Base-by-base conservation (phyloP, 805 yeast species). In the Candida taoyuanica region DNA sequence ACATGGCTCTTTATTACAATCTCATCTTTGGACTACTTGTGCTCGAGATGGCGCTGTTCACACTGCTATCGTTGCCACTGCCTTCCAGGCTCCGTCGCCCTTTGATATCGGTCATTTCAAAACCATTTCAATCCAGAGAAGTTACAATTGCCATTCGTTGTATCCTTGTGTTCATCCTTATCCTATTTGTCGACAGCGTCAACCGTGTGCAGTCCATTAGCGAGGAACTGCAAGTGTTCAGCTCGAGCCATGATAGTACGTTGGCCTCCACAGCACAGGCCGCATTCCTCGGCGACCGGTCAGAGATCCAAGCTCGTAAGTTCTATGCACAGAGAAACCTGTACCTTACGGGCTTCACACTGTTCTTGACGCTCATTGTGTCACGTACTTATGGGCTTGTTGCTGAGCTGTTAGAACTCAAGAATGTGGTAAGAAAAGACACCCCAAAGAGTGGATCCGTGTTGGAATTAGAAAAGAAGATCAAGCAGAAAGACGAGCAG, bases 301-400 rank as follows among this genome's bases (percentile, higher is more conserved):
- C 87, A 16, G 98, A 93, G 56, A 71, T 85, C 39, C 88, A 84
- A 62, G 93, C 96, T 17, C 77, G 96, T 63, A 76, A 88, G 56
- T 93, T 93, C 64, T 89, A 89, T 58, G 87, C 97, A 16, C 98
- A 93, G 67, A 79, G 99, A 67, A 93, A 93, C 70, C 78, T 88
- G 81, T 93, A 93, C 55, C 71, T 93, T 35, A 87, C 96, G 50
- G 99, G 99, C 1, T 87, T 89, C 64, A 88, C 98, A 2, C 73
- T 93, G 60, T 93, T 93, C 60, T 69, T 93, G 55, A 85, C 96
- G 2, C 70, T 89, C 56, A 82, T 87, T 36, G 78, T 89, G 49
- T 79, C 82, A 55, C 76, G 97, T 65, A 87, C 96, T 3, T 87
- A 85, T 60, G 69, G 77, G 3, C 70, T 88, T 48, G 94, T 86